A percentile compares a stretch with the other conserved stretches of the same genome.
Evolutionary conservation across 2,329 filamentous ascomycete genomes (phyloP).

Genomic region (Calonectria montana): DNA sequence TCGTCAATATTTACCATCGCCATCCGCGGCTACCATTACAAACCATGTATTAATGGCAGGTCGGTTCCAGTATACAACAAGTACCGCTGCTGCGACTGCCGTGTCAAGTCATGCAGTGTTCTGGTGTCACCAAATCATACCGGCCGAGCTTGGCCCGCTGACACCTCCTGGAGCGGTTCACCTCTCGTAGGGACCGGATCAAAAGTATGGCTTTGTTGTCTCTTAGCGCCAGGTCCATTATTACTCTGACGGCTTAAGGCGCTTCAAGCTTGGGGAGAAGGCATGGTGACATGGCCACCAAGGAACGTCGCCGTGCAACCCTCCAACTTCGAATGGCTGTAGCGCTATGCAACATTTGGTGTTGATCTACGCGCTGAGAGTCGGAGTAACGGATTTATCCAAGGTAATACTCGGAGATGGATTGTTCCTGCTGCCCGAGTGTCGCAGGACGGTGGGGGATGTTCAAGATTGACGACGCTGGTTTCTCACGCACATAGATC

Average conservation of each 20-base stretch:
- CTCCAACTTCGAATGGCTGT: constrained; percentile 7
- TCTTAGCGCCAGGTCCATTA: not conserved
- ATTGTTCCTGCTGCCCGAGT: not conserved
- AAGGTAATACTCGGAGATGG: not conserved
- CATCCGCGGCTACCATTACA: constrained; percentile 22
- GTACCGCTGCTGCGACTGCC: constrained; percentile 6
- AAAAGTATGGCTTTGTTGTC: not conserved
- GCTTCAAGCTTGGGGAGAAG: not conserved
- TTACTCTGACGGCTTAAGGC: not conserved
- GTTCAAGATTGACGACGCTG: not conserved
- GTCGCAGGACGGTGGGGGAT: not conserved
- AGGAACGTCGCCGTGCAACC: constrained; percentile 16
- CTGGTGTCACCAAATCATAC: constrained; percentile 3
- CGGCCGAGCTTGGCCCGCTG: constrained; percentile 13
- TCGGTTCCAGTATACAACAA: not conserved
- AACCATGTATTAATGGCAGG: constrained; percentile 11
- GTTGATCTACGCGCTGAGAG: not conserved
- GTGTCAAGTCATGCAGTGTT: constrained; percentile 13
- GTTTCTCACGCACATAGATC: constrained; percentile 10
- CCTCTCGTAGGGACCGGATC: not conserved
- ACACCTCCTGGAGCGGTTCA: constrained; percentile 18
- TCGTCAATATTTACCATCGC: constrained; percentile 2
- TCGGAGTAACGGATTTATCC: constrained; percentile 15
- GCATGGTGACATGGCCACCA: constrained; percentile 17
- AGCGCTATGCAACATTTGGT: constrained; percentile 4